Percentiles rank a stretch among this genome's conserved stretches.
These are phyloP conservation scores for Mallotus repandus DNA, from an alignment of 441 rosid genomes.

Conservation along the genomic window DNA sequence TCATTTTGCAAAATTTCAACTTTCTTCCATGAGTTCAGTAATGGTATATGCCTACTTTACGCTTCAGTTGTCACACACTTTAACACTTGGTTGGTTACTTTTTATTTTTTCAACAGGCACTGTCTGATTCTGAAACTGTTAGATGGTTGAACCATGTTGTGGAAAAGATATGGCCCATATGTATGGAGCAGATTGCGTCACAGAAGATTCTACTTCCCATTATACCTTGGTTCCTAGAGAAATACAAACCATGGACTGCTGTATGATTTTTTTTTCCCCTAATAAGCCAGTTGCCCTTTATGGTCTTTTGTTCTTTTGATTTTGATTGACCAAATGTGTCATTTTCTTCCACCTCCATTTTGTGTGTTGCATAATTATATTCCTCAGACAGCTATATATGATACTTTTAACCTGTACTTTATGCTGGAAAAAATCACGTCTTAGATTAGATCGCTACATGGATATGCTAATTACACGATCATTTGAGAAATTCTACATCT, in stretches of 20 bases:
- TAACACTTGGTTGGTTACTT: conserved; percentile 1
- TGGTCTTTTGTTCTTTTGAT: not conserved
- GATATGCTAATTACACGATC: no score
- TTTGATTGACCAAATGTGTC: not conserved
- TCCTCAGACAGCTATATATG: no score
- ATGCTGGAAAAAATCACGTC: no score
- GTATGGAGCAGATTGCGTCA: conserved; percentile 85
- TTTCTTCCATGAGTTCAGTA: no score
- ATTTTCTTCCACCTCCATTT: no score
- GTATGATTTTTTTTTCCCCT: conserved; percentile 38
- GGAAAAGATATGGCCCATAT: conserved; percentile 90
- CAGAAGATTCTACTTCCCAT: conserved; percentile 89
- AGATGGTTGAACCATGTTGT: conserved; percentile 85
- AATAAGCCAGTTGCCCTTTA: not conserved
- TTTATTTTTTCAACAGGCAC: conserved; percentile 39
- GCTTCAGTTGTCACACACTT: not conserved
- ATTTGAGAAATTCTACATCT: no score
- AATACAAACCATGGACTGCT: conserved; percentile 96
- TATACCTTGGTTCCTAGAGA: conserved; percentile 93
- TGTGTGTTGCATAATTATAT: no score
- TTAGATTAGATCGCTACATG: no score
- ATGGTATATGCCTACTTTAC: not conserved
- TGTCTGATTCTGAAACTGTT: conserved; percentile 80
- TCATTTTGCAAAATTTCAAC: no score
- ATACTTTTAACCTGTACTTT: no score